Evolutionary conservation across 371 early-diverging fungal genomes (phyloP), one percentile per base, ranked within the genome.

Genomic region (Mortierella sp.): DNA sequence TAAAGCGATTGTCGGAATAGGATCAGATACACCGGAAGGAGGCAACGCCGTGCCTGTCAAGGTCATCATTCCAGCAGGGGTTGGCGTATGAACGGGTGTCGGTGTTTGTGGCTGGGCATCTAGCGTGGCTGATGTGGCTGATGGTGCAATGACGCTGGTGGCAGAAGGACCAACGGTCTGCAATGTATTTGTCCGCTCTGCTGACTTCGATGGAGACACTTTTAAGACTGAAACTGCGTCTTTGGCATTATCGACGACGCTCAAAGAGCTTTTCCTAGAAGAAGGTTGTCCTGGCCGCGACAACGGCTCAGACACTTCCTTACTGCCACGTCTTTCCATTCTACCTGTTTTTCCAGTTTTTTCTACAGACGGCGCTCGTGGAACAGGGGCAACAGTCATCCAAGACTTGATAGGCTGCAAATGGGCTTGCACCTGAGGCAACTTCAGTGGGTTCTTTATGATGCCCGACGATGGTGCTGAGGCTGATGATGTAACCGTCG

Each of bases 361-460:
- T 8, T 76, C 78, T 11, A 31, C 19, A 3, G 51, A 60, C 0
- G 61, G 65, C 0, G 70, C 54, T 27, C 78, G 50, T 3, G 64
- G 63, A 23, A 53, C 41, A 2, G 78, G 70, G 9, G 78, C 31
- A 4, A 30, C 44, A 4, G 78, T 76, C 70, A 76, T 76, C 78
- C 78, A 76, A 0, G 78, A 56, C n/a, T 76, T 76, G 50, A 70
- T 54, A 6, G 76, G 70, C 28, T 75, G 68, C 2, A 75, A 34
- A 42, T 75, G 64, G 0, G 53, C 54, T 34, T 53, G 75, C 24
- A 75, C 64, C n/a, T 76, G 78, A 8, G 70, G 69, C 4, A 65
- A 59, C 37, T 70, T 75, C 23, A 44, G 58, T 15, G 65, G 61
- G 24, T 53, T 70, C 27, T 65, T 76, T 7, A 42, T 26, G 1